Evolutionary conservation across 2,329 filamentous ascomycete species (phyloP).

Genomic region (Onygenales sp.): DNA sequence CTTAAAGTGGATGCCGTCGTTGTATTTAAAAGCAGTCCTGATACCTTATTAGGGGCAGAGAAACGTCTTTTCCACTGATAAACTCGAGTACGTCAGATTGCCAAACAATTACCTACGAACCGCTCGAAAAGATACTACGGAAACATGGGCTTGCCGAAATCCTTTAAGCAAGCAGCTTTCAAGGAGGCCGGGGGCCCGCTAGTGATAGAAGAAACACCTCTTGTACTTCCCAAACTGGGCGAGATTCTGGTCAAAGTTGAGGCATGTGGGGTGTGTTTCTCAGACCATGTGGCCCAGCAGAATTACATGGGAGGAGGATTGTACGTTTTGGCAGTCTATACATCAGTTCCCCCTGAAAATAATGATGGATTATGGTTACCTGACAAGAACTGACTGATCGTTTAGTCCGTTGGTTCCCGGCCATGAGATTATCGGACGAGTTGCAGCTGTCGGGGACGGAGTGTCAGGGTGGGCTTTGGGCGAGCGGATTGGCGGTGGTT

Average conservation of each 20-base stretch:
- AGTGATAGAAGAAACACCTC: conserved; percentile 48
- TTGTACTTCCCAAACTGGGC: conserved; percentile 46
- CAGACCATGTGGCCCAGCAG: conserved; percentile 42
- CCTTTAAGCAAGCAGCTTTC: conserved; percentile 58
- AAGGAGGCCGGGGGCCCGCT: conserved; percentile 44
- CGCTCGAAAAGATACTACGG: background rate
- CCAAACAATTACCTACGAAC: too few species aligned
- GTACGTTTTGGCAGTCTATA: conserved; percentile 13
- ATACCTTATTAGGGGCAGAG: too few species aligned
- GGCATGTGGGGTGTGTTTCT: conserved; percentile 64
- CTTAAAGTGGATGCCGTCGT: too few species aligned
- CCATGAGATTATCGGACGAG: conserved; percentile 61
- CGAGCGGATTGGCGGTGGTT: conserved; percentile 57
- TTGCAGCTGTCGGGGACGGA: conserved; percentile 50
- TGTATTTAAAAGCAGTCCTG: too few species aligned
- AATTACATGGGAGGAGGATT: conserved; percentile 48
- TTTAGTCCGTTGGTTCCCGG: conserved; percentile 52
- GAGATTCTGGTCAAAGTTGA: conserved; percentile 62
- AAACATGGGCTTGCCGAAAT: conserved; percentile 44
- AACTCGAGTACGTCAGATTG: too few species aligned
- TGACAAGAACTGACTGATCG: background rate
- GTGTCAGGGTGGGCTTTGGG: conserved; percentile 49
- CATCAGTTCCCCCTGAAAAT: too few species aligned
- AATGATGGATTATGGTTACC: background rate
- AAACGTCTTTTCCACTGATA: too few species aligned